phyloP scores from a whole-genome alignment of 1,139 yeast genomes.

The Zhuliangozyma parablackwelliae region DNA sequence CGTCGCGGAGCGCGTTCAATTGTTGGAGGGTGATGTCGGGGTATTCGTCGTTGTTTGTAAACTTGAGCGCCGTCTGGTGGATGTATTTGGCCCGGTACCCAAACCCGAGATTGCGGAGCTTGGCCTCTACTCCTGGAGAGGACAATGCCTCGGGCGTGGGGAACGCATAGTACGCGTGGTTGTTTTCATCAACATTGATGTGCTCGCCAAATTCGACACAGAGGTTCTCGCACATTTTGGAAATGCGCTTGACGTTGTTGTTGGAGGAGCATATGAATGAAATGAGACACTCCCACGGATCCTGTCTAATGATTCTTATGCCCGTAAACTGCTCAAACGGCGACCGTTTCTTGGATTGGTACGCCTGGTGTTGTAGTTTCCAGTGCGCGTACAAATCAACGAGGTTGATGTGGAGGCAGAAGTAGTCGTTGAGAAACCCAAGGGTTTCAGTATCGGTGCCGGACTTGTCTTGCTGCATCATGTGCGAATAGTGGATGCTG shows the following conservation, averaged over 20 bases:
- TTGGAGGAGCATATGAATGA: constrained; percentile 95
- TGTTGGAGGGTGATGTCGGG: constrained; percentile 30
- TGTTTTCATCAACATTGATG: constrained; percentile 49
- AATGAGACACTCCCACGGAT: constrained; percentile 92
- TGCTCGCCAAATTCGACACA: constrained; percentile 68
- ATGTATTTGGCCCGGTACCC: constrained; percentile 94
- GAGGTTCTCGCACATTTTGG: constrained; percentile 84
- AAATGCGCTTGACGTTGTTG: constrained; percentile 88
- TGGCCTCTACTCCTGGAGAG: constrained; percentile 33
- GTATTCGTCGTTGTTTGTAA: constrained; percentile 28
- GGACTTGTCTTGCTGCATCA: constrained; percentile 13
- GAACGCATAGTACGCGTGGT: constrained; percentile 62
- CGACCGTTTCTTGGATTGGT: constrained; percentile 24
- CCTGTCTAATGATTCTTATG: constrained; percentile 80
- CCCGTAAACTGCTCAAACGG: constrained; percentile 54
- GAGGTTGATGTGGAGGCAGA: constrained; percentile 58
- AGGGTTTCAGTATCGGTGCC: constrained; percentile 26
- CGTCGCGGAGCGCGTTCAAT: constrained; percentile 34
- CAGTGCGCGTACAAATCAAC: constrained; percentile 55
- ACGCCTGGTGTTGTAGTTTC: constrained; percentile 50
- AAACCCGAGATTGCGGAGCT: constrained; percentile 61
- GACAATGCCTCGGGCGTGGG: constrained; percentile 60
- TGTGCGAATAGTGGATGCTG: constrained; percentile 27
- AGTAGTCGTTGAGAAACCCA: constrained; percentile 58
- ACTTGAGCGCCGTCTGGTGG: constrained; percentile 61